A percentile compares a stretch with the other conserved stretches of the same genome.
phyloP scores from a whole-genome alignment of 208 protist species.

The Crithidia bombi region DNA sequence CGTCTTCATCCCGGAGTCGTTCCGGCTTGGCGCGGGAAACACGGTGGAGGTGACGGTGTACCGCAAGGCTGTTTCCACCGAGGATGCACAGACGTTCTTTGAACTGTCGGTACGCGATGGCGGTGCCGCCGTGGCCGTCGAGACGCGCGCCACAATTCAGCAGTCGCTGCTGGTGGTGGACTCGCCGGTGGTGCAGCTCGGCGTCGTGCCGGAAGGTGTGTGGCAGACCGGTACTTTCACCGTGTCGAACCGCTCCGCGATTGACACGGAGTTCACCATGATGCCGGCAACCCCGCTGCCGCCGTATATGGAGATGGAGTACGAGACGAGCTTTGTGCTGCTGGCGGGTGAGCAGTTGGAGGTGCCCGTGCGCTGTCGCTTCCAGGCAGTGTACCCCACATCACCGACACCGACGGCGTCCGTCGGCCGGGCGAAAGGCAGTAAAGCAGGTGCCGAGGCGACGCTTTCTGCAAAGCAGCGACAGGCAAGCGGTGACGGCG shows the following conservation, averaged over 20 bases:
- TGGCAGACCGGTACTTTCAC: slow-evolving; percentile 69
- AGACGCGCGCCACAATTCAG: slow-evolving; percentile 88
- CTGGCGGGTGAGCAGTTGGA: slow-evolving; percentile 60
- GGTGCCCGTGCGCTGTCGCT: slow-evolving; percentile 69
- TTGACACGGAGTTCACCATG: slow-evolving; percentile 82
- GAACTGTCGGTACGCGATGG: slow-evolving; percentile 82
- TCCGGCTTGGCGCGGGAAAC: slow-evolving; percentile 73
- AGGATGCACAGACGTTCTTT: slow-evolving; percentile 89
- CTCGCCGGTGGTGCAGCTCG: slow-evolving; percentile 69
- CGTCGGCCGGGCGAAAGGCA: background rate
- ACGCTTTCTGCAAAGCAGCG: background rate
- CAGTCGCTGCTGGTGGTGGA: slow-evolving; percentile 62
- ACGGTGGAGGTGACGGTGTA: slow-evolving; percentile 91
- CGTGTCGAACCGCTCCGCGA: slow-evolving; percentile 74
- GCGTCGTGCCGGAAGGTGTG: slow-evolving; percentile 68
- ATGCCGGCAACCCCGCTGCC: slow-evolving; percentile 43
- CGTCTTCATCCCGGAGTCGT: slow-evolving; percentile 78
- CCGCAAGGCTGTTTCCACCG: slow-evolving; percentile 72
- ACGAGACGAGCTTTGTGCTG: slow-evolving; percentile 42
- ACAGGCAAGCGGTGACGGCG: slow-evolving; percentile 19
- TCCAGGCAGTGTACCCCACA: slow-evolving; percentile 21
- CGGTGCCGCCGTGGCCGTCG: slow-evolving; percentile 73
- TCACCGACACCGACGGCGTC: background rate
- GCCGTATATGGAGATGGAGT: slow-evolving; percentile 62
- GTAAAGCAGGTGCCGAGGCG: background rate